A percentile compares a stretch with the other conserved stretches of the same genome.
Conservation (phyloP, 2,329 filamentous ascomycete species). For the Pseudogymnoascus sp. region DNA sequence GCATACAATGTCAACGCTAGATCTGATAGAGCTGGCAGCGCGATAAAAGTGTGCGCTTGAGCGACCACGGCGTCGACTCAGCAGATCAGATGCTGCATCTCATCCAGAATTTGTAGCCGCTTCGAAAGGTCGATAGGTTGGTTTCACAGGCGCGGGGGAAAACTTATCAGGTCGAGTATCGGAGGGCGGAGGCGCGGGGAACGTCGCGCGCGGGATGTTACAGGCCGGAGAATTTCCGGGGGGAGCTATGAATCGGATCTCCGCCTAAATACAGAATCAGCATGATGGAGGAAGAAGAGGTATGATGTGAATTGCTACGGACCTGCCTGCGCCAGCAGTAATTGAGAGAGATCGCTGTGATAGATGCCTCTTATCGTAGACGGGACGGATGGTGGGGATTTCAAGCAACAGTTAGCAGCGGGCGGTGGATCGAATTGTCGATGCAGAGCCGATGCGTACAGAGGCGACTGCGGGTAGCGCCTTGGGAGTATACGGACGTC, state of each 20-base stretch:
- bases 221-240: conserved; percentile 1
- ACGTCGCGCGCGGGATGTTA: not conserved
- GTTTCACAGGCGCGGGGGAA: not conserved
- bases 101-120: conserved; percentile 1
- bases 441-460: not conserved
- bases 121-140: not conserved
- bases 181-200: not conserved
- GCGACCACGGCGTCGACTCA: conserved; percentile 1
- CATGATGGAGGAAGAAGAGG: not conserved
- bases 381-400: conserved; percentile 2
- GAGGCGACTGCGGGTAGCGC: not conserved
- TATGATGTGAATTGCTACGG: not conserved
- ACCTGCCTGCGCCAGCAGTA: conserved; percentile 3
- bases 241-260: not conserved
- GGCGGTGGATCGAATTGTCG: not conserved
- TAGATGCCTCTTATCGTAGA: not conserved
- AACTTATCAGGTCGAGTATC: not conserved
- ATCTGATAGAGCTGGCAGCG: not conserved
- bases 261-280: not conserved
- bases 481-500: not conserved
- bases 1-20: not conserved
- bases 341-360: not conserved
- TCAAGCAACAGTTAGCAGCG: not conserved
- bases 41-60: not conserved
- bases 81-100: conserved; percentile 6